phyloP scores from a whole-genome alignment of 345 rosid genomes.

The Eutrema japonicum region DNA sequence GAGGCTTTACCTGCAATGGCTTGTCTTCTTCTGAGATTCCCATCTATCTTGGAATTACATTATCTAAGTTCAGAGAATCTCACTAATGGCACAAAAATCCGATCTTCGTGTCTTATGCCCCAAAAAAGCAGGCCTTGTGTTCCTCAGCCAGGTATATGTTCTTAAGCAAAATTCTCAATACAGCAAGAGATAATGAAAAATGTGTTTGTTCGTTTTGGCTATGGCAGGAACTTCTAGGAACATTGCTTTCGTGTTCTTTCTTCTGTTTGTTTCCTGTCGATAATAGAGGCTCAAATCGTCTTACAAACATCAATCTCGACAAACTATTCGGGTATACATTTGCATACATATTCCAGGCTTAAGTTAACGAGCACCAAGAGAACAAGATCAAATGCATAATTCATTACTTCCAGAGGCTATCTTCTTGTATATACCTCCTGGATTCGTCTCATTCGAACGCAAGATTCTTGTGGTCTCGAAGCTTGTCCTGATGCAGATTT shows the following conservation, averaged over 20 bases:
- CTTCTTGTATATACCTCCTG: constrained; percentile 58
- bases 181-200: neutral
- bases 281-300: constrained; percentile 56
- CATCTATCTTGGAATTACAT: constrained; percentile 69
- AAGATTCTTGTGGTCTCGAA: constrained; percentile 50
- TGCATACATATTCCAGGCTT: no score
- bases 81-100: constrained; percentile 40
- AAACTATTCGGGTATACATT: constrained; percentile 64
- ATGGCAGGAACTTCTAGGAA: constrained; percentile 68
- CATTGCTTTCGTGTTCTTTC: constrained; percentile 81
- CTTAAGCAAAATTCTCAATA: neutral
- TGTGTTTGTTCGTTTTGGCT: neutral
- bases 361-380: constrained; percentile 52
- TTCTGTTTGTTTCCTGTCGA: constrained; percentile 72
- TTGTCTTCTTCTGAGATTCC: constrained; percentile 62
- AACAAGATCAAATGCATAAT: constrained; percentile 66
- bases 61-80: constrained; percentile 54
- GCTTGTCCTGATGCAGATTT: constrained; percentile 55
- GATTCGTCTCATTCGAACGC: constrained; percentile 77
- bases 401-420: constrained; percentile 78
- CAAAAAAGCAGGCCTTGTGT: constrained; percentile 69
- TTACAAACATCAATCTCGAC: constrained; percentile 79
- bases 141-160: constrained; percentile 66
- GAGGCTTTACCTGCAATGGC: constrained; percentile 69
- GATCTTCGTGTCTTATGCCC: constrained; percentile 63